Conservation (phyloP, 2,329 filamentous ascomycete genomes). For the Botryotinia calthae region DNA sequence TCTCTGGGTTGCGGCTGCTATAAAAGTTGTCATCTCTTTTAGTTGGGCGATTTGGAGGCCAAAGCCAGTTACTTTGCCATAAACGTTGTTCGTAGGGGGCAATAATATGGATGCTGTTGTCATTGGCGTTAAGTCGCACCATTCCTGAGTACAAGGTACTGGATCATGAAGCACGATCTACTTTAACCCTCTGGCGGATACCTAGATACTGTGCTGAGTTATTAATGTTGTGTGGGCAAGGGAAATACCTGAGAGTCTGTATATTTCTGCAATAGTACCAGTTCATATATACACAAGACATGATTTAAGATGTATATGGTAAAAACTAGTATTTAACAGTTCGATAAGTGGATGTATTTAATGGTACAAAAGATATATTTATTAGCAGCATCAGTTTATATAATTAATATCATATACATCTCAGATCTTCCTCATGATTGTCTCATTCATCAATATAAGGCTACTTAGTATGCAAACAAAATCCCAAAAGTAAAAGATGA, state of each 20-base stretch:
- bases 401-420: no score
- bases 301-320: not conserved
- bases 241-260: not conserved
- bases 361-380: no score
- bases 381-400: no score
- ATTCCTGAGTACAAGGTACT: not conserved
- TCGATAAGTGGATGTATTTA: no score
- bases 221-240: not conserved
- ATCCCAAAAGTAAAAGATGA: no score
- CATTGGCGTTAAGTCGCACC: not conserved
- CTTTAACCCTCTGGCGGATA: not conserved
- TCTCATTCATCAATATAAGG: no score
- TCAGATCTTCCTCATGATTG: no score
- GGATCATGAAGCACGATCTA: not conserved
- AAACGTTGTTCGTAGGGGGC: not conserved
- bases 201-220: not conserved
- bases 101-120: not conserved
- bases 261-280: not conserved
- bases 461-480: no score
- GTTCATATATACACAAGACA: not conserved
- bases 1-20: slow-evolving; percentile 43
- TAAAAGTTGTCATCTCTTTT: slow-evolving; percentile 56
- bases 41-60: slow-evolving; percentile 61
- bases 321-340: no score
- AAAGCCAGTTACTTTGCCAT: slow-evolving; percentile 21